phyloP scores from a whole-genome alignment of 2,329 filamentous ascomycete species.

The Gaeumannomyces sp. region DNA sequence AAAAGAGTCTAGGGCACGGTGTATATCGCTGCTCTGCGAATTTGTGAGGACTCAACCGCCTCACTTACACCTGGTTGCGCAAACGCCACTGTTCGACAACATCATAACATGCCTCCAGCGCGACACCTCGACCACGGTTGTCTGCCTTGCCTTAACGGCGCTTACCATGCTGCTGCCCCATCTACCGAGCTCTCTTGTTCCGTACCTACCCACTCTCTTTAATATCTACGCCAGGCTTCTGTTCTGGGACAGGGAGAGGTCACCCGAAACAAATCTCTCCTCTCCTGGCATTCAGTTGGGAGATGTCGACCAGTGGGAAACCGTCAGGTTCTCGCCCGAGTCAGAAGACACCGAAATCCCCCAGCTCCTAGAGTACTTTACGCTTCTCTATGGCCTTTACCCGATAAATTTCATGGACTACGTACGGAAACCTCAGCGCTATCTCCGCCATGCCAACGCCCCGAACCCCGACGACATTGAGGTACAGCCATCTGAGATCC shows the following conservation, averaged over 20 bases:
- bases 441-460: slow-evolving; percentile 66
- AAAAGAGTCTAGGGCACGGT: slow-evolving; percentile 56
- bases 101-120: slow-evolving; percentile 68
- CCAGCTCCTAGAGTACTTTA: slow-evolving; percentile 70
- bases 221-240: slow-evolving; percentile 74
- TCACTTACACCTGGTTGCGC: slow-evolving; percentile 65
- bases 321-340: slow-evolving; percentile 54
- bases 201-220: slow-evolving; percentile 67
- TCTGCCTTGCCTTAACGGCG: slow-evolving; percentile 68
- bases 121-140: slow-evolving; percentile 69
- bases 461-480: slow-evolving; percentile 67
- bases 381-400: slow-evolving; percentile 75
- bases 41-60: slow-evolving; percentile 74
- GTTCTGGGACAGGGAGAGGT: slow-evolving; percentile 64
- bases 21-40: slow-evolving; percentile 61
- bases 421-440: slow-evolving; percentile 74
- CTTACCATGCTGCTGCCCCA: slow-evolving; percentile 79
- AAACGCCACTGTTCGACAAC: slow-evolving; percentile 66
- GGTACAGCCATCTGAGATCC: slow-evolving; percentile 70
- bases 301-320: slow-evolving; percentile 53
- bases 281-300: slow-evolving; percentile 28
- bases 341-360: slow-evolving; percentile 56
- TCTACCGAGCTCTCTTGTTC: slow-evolving; percentile 65
- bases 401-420: slow-evolving; percentile 84
- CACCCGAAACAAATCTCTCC: slow-evolving; percentile 33